A percentile compares a stretch with the other conserved stretches of the same genome.
Evolutionary conservation across 768 basidiomycete species (phyloP).

Genomic region (Boletus edulis): DNA sequence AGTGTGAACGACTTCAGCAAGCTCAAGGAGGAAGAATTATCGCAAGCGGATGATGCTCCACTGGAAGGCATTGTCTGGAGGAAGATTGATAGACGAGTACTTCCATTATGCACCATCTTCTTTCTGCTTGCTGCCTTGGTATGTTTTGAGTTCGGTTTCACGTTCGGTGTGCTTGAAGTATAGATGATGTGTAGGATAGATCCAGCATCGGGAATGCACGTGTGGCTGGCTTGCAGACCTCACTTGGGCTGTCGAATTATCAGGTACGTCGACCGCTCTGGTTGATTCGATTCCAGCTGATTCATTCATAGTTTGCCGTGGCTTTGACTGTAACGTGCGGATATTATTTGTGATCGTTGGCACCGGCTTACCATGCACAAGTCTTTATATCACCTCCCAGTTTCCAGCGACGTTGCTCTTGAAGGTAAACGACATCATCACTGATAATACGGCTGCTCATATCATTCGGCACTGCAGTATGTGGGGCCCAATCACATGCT

Average conservation of each 20-base stretch:
- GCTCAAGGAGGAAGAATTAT: constrained; percentile 3
- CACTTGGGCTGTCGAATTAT: constrained; percentile 36
- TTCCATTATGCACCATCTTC: constrained; percentile 49
- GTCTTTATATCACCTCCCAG: constrained; percentile 45
- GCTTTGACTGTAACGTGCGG: constrained; percentile 28
- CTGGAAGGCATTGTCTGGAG: constrained; percentile 44
- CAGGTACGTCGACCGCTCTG: constrained; percentile 13
- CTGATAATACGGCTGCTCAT: not conserved
- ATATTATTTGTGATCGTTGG: not conserved
- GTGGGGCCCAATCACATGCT: constrained; percentile 1
- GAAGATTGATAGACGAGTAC: constrained; percentile 46
- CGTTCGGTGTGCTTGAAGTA: not conserved
- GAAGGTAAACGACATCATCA: constrained; percentile 32
- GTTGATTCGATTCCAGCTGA: not conserved
- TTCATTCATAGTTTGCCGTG: constrained; percentile 30
- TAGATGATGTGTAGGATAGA: constrained; percentile 26
- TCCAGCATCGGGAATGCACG: constrained; percentile 58
- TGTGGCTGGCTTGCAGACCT: constrained; percentile 56
- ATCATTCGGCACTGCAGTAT: constrained; percentile 16
- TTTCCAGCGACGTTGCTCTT: constrained; percentile 62
- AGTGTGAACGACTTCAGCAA: not conserved
- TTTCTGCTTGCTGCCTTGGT: constrained; percentile 53
- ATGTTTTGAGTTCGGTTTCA: constrained; percentile 12
- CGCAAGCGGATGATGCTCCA: constrained; percentile 1
- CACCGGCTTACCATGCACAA: constrained; percentile 2